Conservation (phyloP, 495 filamentous ascomycete species). For the Tetracladium setigerum region DNA sequence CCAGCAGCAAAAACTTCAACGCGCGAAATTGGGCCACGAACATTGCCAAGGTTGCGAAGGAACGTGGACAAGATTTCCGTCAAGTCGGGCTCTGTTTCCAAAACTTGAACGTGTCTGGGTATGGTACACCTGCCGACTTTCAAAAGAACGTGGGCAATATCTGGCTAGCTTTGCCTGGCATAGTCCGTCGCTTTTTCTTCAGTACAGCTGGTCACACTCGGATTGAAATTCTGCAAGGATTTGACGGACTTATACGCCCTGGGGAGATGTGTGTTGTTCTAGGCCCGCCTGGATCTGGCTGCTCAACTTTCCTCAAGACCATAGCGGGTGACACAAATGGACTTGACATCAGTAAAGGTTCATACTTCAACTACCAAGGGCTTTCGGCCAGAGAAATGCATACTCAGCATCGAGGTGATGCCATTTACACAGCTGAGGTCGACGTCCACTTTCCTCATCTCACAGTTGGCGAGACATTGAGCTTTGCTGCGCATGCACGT, state of each 20-base stretch:
- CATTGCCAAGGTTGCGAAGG: conserved; percentile 34
- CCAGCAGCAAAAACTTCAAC: conserved; percentile 31
- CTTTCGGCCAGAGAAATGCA: conserved; percentile 15
- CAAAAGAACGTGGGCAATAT: conserved; percentile 64
- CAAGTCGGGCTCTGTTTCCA: conserved; percentile 35
- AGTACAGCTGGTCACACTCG: conserved; percentile 30
- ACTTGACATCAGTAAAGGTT: conserved; percentile 55
- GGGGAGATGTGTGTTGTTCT: conserved; percentile 92
- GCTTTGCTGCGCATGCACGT: conserved; percentile 15
- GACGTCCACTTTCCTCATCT: conserved; percentile 70
- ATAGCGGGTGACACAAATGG: conserved; percentile 80
- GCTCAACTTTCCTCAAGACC: conserved; percentile 80
- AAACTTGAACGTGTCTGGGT: conserved; percentile 68
- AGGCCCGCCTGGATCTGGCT: conserved; percentile 78
- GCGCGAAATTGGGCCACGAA: conserved; percentile 47
- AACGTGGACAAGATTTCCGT: conserved; percentile 25
- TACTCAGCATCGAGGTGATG: conserved; percentile 26
- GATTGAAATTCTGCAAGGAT: conserved; percentile 36
- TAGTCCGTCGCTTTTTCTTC: conserved; percentile 1
- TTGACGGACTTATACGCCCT: conserved; percentile 49
- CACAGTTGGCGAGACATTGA: conserved; percentile 39
- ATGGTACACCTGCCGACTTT: conserved; percentile 65
- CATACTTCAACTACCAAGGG: conserved; percentile 70
- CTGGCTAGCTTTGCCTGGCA: conserved; percentile 2
- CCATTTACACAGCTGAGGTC: conserved; percentile 59